Base-by-base conservation (phyloP, 345 rosid species). In the Arabidopsis suecica region DNA sequence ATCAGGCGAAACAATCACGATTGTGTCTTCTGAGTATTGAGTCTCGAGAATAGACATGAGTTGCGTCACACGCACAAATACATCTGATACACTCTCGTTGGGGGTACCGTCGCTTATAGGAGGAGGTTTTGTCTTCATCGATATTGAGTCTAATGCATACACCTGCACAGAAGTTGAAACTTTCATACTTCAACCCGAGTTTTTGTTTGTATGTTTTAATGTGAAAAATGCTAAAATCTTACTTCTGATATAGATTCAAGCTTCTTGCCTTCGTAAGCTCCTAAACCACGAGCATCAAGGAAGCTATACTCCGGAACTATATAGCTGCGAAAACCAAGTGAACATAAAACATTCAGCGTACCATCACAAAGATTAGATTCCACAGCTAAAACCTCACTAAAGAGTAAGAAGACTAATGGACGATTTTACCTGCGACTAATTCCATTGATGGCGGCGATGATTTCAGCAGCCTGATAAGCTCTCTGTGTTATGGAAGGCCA, bases 401-500 rank as follows among this genome's bases (percentile, higher is more conserved):
- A n/a, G 58, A 56, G 65, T 22, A 38, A 34, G 3, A 14, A 61
- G 23, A 55, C 28, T 32, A 53, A 23, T 33, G 49, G 49, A 58
- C 25, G 9, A 11, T 37, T 2, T 51, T 48, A 86, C 97, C 97
- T 93, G 68, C 96, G 84, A 62, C 81, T 86, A 63, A 93, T 80
- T 13, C 86, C 91, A 49, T 88, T 93, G 53, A 91, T 84, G 1
- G 94, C 72, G 42, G 94, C 96, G 38, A 91, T 87, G 66, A 91
- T 86, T 80, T 93, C 98, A 23, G 94, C 97, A 60, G 98, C 91
- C 65, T 93, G 96, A 74, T 93, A 93, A 79, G 98, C 92, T 82
- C 97, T 87, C 76, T 93, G 98, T 25, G 98, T 89, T 18, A 93
- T 91, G 37, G 98, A 93, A 82, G 98, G 96, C 97, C 98, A 93